Evolutionary conservation across 352 stramenopile genomes (phyloP).

Genomic region (Globisporangium splendens): DNA sequence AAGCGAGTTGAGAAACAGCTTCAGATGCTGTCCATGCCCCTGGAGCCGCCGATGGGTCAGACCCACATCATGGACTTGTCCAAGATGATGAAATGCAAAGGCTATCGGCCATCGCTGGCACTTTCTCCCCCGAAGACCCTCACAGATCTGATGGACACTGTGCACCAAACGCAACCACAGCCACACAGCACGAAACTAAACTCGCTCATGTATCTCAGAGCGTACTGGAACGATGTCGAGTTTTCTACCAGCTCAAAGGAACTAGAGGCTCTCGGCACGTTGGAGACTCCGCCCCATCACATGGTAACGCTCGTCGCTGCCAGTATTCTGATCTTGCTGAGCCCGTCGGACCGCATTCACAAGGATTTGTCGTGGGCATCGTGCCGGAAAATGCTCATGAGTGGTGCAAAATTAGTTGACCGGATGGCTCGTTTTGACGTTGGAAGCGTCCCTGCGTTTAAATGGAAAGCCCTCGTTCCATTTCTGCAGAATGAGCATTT

Average conservation of each 20-base stretch:
- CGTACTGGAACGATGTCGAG: conserved; percentile 30
- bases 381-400: conserved; percentile 56
- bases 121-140: conserved; percentile 62
- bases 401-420: conserved; percentile 46
- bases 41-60: conserved; percentile 45
- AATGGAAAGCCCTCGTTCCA: conserved; percentile 67
- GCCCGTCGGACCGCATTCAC: conserved; percentile 59
- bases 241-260: conserved; percentile 41
- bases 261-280: conserved; percentile 42
- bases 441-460: conserved; percentile 45
- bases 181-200: conserved; percentile 3
- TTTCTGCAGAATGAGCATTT: conserved; percentile 77
- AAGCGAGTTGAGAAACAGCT: conserved; percentile 64
- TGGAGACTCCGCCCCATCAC: conserved; percentile 44
- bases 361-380: conserved; percentile 72
- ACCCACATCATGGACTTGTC: conserved; percentile 71
- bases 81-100: conserved; percentile 71
- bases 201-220: conserved; percentile 12
- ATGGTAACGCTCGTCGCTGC: conserved; percentile 58
- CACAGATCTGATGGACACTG: conserved; percentile 49
- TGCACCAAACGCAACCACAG: conserved; percentile 24
- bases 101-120: conserved; percentile 51
- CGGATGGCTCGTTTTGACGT: conserved; percentile 40
- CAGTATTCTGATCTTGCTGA: conserved; percentile 70
- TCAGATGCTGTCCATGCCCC: conserved; percentile 60